phyloP scores from a whole-genome alignment of 257 asterid genomes.

The Ophiorrhiza pumila region DNA sequence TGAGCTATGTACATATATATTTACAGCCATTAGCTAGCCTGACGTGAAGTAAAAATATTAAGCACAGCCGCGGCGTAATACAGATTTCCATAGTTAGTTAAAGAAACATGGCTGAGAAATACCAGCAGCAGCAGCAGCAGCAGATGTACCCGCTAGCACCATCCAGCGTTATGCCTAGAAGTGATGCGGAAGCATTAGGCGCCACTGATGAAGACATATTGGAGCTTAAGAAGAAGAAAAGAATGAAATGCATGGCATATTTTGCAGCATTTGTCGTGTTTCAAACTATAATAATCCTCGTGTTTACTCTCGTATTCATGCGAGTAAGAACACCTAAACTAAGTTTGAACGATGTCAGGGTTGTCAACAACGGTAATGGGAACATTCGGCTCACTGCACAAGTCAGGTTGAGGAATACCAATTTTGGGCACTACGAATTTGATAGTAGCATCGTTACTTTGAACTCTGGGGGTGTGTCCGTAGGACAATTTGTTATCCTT shows the following conservation, averaged over 20 bases:
- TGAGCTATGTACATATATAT: not conserved
- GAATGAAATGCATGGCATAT: not conserved
- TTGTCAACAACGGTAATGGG: not conserved
- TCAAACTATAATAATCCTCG: not conserved
- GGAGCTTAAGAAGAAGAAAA: not conserved
- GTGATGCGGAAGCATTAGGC: not conserved
- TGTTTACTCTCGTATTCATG: not conserved
- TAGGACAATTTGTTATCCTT: not conserved
- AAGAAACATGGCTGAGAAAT: slow-evolving; percentile 16
- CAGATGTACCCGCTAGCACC: slow-evolving; percentile 2
- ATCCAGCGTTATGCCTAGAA: not conserved
- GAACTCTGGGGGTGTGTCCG: not conserved
- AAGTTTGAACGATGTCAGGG: not conserved
- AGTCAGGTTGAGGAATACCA: not conserved
- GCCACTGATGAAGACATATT: not conserved
- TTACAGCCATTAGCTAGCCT: not conserved
- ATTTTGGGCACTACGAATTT: not conserved
- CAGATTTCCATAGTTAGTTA: no score
- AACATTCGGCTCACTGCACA: not conserved
- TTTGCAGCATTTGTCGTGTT: not conserved
- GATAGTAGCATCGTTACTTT: not conserved
- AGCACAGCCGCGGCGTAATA: no score
- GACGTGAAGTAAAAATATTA: no score
- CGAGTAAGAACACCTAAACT: not conserved
- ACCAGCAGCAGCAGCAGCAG: slow-evolving; percentile 13